Evolutionary conservation across 78 protist genomes (phyloP).

Genomic region (Capsaspora owczarzaki): DNA sequence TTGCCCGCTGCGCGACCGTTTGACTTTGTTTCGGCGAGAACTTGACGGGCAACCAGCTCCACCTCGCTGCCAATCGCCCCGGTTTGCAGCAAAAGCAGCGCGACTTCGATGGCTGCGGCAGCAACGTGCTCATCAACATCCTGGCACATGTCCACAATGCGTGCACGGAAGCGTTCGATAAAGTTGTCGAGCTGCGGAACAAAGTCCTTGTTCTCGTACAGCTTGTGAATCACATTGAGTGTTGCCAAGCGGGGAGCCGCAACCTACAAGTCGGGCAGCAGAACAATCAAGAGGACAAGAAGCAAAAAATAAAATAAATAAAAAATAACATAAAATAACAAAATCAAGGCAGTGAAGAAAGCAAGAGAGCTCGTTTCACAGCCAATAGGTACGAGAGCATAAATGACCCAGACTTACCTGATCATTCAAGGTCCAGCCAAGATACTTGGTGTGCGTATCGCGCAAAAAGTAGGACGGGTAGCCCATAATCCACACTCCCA

Average conservation of each 20-base stretch:
- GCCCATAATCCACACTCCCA: slow-evolving; percentile 15
- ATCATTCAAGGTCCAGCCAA: slow-evolving; percentile 18
- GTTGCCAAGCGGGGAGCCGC: neutral
- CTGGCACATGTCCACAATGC: neutral
- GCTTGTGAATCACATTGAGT: neutral
- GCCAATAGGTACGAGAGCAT: no score
- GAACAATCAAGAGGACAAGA: neutral
- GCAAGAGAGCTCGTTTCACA: no score
- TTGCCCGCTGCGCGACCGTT: no score
- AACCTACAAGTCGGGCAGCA: neutral
- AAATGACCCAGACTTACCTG: slow-evolving; percentile 7
- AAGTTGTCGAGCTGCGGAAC: neutral
- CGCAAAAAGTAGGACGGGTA: neutral
- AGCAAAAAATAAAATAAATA: neutral
- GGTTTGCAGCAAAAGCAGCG: no score
- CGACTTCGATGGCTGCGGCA: no score
- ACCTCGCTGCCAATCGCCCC: no score
- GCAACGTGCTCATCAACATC: neutral
- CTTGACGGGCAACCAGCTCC: no score
- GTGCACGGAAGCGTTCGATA: neutral
- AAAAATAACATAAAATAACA: neutral
- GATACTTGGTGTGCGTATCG: slow-evolving; percentile 6
- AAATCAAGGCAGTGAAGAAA: no score
- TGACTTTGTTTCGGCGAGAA: no score
- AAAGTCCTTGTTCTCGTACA: neutral